Evolutionary conservation across 2,329 filamentous ascomycete genomes (phyloP).

Genomic region (Fusarium setosum): DNA sequence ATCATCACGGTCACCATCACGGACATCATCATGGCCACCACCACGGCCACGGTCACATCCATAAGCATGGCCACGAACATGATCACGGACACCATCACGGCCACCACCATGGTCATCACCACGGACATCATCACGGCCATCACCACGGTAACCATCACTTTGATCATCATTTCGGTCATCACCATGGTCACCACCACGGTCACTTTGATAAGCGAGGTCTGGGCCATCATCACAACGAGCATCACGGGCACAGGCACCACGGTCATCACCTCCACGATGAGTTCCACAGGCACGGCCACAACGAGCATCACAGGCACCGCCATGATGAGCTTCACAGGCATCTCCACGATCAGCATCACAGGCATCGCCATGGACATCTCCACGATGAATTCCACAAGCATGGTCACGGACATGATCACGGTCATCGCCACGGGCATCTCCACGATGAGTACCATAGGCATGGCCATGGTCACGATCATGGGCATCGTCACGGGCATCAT

Average conservation of each 20-base stretch:
- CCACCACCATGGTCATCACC: background rate
- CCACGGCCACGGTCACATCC: too few species aligned
- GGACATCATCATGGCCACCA: background rate
- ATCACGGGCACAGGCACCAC: conserved; percentile 7
- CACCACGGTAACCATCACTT: background rate
- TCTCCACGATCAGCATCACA: background rate
- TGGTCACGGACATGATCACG: background rate
- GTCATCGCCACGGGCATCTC: background rate
- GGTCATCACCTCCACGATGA: background rate
- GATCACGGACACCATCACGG: background rate
- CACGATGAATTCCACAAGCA: background rate
- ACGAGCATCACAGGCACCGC: too few species aligned
- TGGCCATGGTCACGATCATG: conserved; percentile 2
- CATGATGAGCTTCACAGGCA: too few species aligned
- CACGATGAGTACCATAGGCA: background rate
- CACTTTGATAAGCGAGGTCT: too few species aligned
- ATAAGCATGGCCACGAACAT: too few species aligned
- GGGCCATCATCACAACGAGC: conserved; percentile 1
- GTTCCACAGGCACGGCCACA: background rate
- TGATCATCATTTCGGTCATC: background rate
- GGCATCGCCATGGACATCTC: conserved; percentile 2
- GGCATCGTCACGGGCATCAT: background rate
- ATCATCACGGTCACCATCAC: conserved; percentile 8
- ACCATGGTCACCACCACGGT: background rate
- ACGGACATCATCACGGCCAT: background rate